Evolutionary conservation across 2,329 filamentous ascomycete genomes (phyloP).

Genomic region (Lecanicillium sp.): DNA sequence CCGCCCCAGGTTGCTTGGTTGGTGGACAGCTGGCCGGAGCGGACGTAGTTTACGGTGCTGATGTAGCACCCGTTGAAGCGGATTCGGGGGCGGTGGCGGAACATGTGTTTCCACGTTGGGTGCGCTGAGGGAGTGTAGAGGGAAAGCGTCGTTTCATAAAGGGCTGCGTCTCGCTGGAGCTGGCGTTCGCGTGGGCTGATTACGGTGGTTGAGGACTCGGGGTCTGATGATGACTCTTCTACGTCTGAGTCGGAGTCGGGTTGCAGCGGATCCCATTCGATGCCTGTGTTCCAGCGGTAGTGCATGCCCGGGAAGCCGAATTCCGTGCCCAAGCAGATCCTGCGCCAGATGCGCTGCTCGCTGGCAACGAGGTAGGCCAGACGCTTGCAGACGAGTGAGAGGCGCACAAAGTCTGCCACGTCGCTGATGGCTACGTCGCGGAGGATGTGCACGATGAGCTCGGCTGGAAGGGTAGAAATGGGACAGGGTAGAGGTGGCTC

Average conservation of each 20-base stretch:
- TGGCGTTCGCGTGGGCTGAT: slow-evolving; percentile 28
- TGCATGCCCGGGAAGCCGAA: slow-evolving; percentile 80
- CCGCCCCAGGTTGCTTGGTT: slow-evolving; percentile 68
- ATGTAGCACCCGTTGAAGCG: slow-evolving; percentile 97
- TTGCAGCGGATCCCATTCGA: slow-evolving; percentile 44
- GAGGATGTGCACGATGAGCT: slow-evolving; percentile 76
- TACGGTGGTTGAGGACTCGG: slow-evolving; percentile 16
- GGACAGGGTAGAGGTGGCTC: slow-evolving; percentile 70
- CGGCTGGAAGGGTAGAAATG: slow-evolving; percentile 68
- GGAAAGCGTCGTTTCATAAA: slow-evolving; percentile 27
- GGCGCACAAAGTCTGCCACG: slow-evolving; percentile 65
- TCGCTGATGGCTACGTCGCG: slow-evolving; percentile 64
- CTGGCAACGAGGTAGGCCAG: slow-evolving; percentile 77
- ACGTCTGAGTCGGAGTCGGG: slow-evolving; percentile 14
- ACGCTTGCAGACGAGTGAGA: slow-evolving; percentile 76
- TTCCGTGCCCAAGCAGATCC: slow-evolving; percentile 58
- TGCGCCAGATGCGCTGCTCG: slow-evolving; percentile 81
- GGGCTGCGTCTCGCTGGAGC: slow-evolving; percentile 21
- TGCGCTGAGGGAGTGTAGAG: slow-evolving; percentile 37
- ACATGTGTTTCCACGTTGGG: slow-evolving; percentile 57
- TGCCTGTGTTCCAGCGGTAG: slow-evolving; percentile 62
- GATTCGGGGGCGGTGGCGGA: slow-evolving; percentile 73
- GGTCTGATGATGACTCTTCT: slow-evolving; percentile 9
- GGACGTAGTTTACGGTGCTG: slow-evolving; percentile 89
- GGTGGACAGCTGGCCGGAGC: slow-evolving; percentile 64